phyloP scores from a whole-genome alignment of 306 rosid genomes.

The Rubus idaeus region DNA sequence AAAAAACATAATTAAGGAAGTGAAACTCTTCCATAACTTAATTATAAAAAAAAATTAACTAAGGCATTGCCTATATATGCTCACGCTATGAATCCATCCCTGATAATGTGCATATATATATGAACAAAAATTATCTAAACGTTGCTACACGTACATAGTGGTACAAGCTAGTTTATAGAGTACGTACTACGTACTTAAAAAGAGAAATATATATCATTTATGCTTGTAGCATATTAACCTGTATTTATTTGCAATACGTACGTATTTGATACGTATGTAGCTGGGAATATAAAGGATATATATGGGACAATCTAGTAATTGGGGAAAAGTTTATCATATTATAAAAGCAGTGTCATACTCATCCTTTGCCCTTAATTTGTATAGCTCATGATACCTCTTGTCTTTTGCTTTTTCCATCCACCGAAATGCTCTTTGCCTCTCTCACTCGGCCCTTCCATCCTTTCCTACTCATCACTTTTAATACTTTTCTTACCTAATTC shows the following conservation, averaged over 20 bases:
- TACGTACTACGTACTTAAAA: too few species aligned
- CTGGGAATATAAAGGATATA: background rate
- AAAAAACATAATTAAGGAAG: too few species aligned
- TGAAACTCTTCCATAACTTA: too few species aligned
- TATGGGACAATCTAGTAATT: background rate
- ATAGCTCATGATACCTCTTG: conserved; percentile 27
- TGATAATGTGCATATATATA: too few species aligned
- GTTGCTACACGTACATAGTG: too few species aligned
- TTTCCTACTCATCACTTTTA: conserved; percentile 31
- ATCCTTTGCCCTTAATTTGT: conserved; percentile 13
- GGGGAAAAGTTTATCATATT: background rate
- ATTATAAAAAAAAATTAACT: too few species aligned
- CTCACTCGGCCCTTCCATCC: conserved; percentile 25
- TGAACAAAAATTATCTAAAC: too few species aligned
- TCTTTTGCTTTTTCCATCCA: conserved; percentile 18
- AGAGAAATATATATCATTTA: too few species aligned
- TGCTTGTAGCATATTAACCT: background rate
- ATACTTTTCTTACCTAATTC: conserved; percentile 21
- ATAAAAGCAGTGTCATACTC: conserved; percentile 19
- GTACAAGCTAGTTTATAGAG: too few species aligned
- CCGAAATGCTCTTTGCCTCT: conserved; percentile 75
- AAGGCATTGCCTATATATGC: too few species aligned
- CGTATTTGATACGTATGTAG: background rate
- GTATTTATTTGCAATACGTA: background rate
- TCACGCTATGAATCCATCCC: too few species aligned